These are phyloP conservation scores for Phoenix roebelenii DNA, from an alignment of 176 grass and related monocot species.

Conservation along the genomic window DNA sequence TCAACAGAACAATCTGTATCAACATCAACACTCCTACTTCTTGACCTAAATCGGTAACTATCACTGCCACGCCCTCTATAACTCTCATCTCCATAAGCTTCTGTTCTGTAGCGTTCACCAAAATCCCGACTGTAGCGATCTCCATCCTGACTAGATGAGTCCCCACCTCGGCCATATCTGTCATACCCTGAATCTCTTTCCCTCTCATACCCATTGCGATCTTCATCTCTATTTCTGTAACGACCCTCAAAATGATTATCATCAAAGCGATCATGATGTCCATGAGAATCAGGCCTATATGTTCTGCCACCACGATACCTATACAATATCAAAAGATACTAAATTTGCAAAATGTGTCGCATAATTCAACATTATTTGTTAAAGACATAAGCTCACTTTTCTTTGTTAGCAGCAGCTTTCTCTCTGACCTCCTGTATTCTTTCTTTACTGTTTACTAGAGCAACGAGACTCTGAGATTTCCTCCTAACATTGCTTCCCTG, in stretches of 20 bases:
- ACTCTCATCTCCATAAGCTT: constrained; percentile 59
- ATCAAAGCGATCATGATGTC: constrained; percentile 36
- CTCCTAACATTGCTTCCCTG: constrained; percentile 89
- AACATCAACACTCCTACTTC: constrained; percentile 52
- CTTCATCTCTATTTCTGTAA: constrained; percentile 53
- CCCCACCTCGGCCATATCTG: constrained; percentile 54
- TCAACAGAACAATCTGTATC: constrained; percentile 48
- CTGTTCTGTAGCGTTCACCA: constrained; percentile 51
- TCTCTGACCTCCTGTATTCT: constrained; percentile 87
- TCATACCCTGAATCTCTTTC: constrained; percentile 79
- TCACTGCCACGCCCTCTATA: constrained; percentile 53
- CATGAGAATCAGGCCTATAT: constrained; percentile 33
- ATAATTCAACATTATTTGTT: not conserved
- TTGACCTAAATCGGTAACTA: constrained; percentile 56
- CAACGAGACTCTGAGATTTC: constrained; percentile 89
- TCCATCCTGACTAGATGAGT: constrained; percentile 56
- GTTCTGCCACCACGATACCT: constrained; percentile 58
- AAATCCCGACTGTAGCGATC: constrained; percentile 70
- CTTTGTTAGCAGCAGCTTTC: constrained; percentile 73
- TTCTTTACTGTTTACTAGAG: constrained; percentile 96
- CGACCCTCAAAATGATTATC: constrained; percentile 55
- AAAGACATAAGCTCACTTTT: constrained; percentile 56
- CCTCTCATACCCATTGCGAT: constrained; percentile 63
- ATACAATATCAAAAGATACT: not conserved
- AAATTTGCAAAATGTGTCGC: not conserved